These are phyloP conservation scores for Diaporthe vexans DNA, from an alignment of 2,329 filamentous ascomycete species.

Conservation along the genomic window DNA sequence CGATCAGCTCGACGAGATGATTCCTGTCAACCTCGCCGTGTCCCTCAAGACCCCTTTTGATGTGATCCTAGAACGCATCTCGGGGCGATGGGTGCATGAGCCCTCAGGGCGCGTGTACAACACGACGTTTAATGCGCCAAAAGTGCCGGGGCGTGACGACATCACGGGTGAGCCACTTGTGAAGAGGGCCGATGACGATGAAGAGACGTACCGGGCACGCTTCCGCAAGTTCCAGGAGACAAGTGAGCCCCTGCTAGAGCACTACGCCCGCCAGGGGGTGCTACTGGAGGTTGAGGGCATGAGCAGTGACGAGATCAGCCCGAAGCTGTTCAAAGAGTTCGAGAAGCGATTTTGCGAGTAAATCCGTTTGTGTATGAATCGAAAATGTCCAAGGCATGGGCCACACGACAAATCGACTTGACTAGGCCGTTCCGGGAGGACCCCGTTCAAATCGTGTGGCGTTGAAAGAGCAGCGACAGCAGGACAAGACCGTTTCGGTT, in stretches of 20 bases:
- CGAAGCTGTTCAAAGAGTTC: constrained; percentile 88
- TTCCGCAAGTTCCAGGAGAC: constrained; percentile 89
- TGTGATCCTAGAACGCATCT: constrained; percentile 90
- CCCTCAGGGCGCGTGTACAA: constrained; percentile 96
- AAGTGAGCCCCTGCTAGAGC: constrained; percentile 85
- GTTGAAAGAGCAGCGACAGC: constrained; percentile 15
- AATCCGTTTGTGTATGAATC: constrained; percentile 12
- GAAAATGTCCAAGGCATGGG: neutral
- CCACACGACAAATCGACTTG: neutral
- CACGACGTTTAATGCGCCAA: constrained; percentile 90
- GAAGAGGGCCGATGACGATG: constrained; percentile 87
- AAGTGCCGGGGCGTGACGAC: constrained; percentile 85
- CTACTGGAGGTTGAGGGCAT: constrained; percentile 89
- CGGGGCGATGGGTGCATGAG: constrained; percentile 93
- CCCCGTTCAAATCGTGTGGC: neutral
- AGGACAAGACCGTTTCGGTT: neutral
- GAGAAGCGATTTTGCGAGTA: constrained; percentile 75
- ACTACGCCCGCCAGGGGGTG: constrained; percentile 88
- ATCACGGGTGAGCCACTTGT: constrained; percentile 89
- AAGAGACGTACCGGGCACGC: constrained; percentile 86
- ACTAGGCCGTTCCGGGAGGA: neutral
- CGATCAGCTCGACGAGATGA: constrained; percentile 79
- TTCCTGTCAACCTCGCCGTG: constrained; percentile 96
- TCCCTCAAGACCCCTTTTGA: constrained; percentile 87
- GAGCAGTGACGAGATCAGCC: constrained; percentile 94